Conservation (phyloP, 148 eudicot species). For the Selenicereus undatus region DNA sequence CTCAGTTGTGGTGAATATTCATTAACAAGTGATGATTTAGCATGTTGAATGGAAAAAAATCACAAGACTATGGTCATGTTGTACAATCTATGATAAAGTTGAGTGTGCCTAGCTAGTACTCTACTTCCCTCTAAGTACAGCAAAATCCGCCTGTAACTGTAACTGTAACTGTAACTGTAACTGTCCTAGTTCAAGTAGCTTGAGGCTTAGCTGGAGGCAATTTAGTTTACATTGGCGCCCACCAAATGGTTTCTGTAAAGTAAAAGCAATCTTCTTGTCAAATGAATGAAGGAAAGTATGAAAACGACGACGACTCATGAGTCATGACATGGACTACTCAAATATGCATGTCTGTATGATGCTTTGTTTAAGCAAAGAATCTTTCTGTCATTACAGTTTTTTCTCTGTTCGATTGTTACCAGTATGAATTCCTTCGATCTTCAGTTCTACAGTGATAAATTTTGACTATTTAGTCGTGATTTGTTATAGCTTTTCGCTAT, state of each 20-base stretch:
- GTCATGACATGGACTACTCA: not conserved
- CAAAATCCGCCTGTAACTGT: not conserved
- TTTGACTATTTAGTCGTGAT: too few species aligned
- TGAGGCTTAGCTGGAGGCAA: not conserved
- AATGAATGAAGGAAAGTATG: not conserved
- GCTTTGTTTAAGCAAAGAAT: slow-evolving; percentile 4
- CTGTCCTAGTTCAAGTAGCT: not conserved
- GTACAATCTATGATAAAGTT: not conserved
- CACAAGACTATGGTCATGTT: too few species aligned
- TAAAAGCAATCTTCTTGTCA: not conserved
- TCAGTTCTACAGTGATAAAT: too few species aligned
- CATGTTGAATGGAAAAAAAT: too few species aligned
- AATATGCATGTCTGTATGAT: not conserved
- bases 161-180: too few species aligned
- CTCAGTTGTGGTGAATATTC: not conserved
- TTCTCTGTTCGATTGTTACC: not conserved
- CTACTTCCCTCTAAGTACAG: not conserved
- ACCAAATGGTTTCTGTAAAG: not conserved
- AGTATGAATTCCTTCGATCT: not conserved
- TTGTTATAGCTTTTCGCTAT: too few species aligned
- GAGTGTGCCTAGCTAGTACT: not conserved
- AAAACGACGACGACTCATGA: not conserved
- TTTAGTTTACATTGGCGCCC: not conserved
- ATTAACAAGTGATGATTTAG: too few species aligned
- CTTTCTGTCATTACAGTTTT: not conserved